Base-by-base conservation (phyloP, 2,329 filamentous ascomycete species). In the Dothideomycetes sp. region DNA sequence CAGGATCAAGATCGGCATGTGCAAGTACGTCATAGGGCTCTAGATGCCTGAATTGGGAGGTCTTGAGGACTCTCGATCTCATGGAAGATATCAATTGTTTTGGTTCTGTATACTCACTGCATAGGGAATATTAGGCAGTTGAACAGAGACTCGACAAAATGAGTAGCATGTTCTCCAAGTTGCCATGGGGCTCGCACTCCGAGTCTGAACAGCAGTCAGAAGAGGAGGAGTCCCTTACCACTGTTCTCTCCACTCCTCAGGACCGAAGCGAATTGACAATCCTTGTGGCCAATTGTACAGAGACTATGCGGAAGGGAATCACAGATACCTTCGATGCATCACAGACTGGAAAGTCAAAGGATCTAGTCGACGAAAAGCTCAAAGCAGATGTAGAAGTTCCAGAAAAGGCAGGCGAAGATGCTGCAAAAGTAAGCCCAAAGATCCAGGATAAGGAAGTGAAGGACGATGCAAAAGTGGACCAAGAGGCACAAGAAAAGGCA, bases 261-360 rank as follows among this genome's bases (percentile, higher is more conserved):
- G 57, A 66, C 12, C 61, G 65, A 12, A 53, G 57, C 31, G 62
- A 66, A 19, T 55, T 70, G 15, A 66, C 63, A 0, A 54, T 68
- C 12, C 57, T 69, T n/a, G 53, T 70, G 14, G 62, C 63, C 11
- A 60, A 63, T 30, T 64, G 61, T 43, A 66, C 64, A 9, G 63
- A 63, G 44, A 52, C 56, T 1, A 68, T 69, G 65, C 59, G 62
- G 18, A 60, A 65, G 38, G 58, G 52, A 4, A 59, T 70, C 24
- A 48, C 62, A 5, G 59, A 63, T 36, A 61, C 57, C 2, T 70
- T 69, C 47, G 55, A 61, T 30, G 53, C 60, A 3, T 53, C 51
- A 10, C 51, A 60, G 44, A 54, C 56, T 2, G 56, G 53, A 24
- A 52, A 53, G 38, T 45, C 48, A 11, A 40, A 43, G 4, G 52